A percentile compares a stretch with the other conserved stretches of the same genome.
Conservation (phyloP, 306 rosid genomes). For the Citrullus amarus region DNA sequence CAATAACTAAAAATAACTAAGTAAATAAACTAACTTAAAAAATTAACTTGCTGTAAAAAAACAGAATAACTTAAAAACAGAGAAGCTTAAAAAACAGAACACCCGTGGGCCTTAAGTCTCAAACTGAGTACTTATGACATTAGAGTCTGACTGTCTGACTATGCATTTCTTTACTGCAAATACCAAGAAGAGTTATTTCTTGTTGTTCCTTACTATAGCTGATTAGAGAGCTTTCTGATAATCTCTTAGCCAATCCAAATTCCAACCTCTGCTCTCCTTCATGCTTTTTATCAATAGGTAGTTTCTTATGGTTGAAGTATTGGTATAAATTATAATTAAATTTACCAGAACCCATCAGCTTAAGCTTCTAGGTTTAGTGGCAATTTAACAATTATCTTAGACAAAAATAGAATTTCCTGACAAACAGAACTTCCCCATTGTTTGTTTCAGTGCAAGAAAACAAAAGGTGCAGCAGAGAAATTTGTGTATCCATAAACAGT, state of each 20-base stretch:
- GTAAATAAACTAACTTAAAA: no score
- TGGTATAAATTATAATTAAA: no score
- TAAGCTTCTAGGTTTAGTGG: no score
- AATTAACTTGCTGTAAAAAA: no score
- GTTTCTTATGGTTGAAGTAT: neutral
- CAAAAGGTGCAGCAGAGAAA: neutral
- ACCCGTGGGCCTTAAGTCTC: no score
- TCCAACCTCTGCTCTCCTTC: neutral
- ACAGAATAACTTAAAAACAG: no score
- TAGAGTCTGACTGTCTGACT: neutral
- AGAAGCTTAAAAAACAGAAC: no score
- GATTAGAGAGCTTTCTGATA: neutral
- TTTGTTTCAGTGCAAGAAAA: neutral
- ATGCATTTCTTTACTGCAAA: neutral
- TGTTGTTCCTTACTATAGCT: neutral
- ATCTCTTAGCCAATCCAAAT: neutral
- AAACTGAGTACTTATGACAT: no score
- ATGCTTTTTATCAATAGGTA: neutral
- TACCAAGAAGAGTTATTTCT: neutral
- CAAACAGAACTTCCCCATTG: neutral
- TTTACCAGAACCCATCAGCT: no score
- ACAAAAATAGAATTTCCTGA: neutral
- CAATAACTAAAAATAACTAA: no score
- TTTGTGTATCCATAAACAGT: constrained; percentile 4
- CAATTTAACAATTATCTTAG: neutral